Evolutionary conservation across 305 asterid species (phyloP).

Genomic region (Plantago rigida): DNA sequence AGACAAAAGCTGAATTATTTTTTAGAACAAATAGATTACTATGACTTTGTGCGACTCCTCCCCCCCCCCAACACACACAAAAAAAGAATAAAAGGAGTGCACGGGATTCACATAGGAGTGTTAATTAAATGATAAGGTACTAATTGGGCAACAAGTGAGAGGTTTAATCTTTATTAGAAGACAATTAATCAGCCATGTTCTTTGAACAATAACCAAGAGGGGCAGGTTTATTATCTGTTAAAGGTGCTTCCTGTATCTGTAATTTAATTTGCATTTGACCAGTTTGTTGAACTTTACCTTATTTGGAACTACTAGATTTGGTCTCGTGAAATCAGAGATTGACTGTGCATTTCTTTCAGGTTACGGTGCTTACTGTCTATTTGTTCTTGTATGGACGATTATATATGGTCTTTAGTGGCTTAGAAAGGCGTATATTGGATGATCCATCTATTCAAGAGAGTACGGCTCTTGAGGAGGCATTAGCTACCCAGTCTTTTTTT

Average conservation of each 20-base stretch:
- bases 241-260: no score
- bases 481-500: conserved; percentile 80
- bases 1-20: background rate
- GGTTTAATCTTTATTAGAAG: no score
- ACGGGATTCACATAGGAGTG: background rate
- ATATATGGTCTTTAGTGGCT: conserved; percentile 87
- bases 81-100: background rate
- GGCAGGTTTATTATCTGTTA: no score
- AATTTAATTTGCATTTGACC: no score
- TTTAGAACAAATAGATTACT: no score
- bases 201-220: no score
- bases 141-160: background rate
- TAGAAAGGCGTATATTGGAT: conserved; percentile 67
- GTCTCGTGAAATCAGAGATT: conserved; percentile 15
- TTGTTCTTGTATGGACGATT: conserved; percentile 76
- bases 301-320: background rate
- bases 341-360: conserved; percentile 40
- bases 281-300: no score
- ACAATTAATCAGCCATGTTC: no score
- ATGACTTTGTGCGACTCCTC: no score
- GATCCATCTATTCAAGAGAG: conserved; percentile 58
- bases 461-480: conserved; percentile 76
- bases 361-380: conserved; percentile 73
- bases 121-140: background rate
- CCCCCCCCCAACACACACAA: background rate